These are phyloP conservation scores for Termitomyces bulborhizus DNA, from an alignment of 768 basidiomycete genomes.

Conservation along the genomic window DNA sequence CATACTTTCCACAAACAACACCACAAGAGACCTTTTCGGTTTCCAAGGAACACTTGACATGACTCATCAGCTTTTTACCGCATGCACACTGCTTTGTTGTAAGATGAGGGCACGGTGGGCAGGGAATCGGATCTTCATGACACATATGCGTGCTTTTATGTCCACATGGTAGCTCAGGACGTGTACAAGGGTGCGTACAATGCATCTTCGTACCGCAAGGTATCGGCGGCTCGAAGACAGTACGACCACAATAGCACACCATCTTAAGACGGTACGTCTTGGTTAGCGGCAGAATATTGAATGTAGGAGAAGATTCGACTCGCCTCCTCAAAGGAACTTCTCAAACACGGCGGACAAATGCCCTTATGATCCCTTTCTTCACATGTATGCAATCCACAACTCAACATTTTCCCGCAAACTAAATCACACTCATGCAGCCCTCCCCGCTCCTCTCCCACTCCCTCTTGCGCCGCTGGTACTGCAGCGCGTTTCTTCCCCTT, in stretches of 20 bases:
- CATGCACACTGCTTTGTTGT: slow-evolving; percentile 81
- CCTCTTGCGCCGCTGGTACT: slow-evolving; percentile 14
- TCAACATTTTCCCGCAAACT: slow-evolving; percentile 65
- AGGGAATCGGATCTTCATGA: slow-evolving; percentile 62
- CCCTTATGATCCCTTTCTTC: slow-evolving; percentile 79
- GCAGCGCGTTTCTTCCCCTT: slow-evolving; percentile 57
- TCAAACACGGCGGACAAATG: slow-evolving; percentile 74
- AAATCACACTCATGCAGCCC: slow-evolving; percentile 84
- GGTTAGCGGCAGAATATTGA: neutral
- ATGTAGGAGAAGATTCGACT: slow-evolving; percentile 13
- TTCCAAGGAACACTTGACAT: slow-evolving; percentile 80
- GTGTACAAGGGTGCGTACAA: slow-evolving; percentile 76
- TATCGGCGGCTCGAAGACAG: slow-evolving; percentile 82
- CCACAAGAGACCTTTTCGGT: slow-evolving; percentile 81
- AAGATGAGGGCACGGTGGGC: slow-evolving; percentile 86
- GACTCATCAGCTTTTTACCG: slow-evolving; percentile 74
- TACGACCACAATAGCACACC: slow-evolving; percentile 80
- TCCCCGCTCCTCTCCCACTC: slow-evolving; percentile 51
- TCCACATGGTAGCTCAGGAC: slow-evolving; percentile 68
- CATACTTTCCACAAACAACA: slow-evolving; percentile 67
- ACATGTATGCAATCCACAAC: slow-evolving; percentile 77
- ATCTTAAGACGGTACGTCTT: slow-evolving; percentile 33
- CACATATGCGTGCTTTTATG: slow-evolving; percentile 79
- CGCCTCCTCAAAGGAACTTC: slow-evolving; percentile 91
- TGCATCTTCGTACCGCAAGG: slow-evolving; percentile 77